Evolutionary conservation across 1,139 yeast species (phyloP).

Genomic region (Sugiyamaella castrensis): DNA sequence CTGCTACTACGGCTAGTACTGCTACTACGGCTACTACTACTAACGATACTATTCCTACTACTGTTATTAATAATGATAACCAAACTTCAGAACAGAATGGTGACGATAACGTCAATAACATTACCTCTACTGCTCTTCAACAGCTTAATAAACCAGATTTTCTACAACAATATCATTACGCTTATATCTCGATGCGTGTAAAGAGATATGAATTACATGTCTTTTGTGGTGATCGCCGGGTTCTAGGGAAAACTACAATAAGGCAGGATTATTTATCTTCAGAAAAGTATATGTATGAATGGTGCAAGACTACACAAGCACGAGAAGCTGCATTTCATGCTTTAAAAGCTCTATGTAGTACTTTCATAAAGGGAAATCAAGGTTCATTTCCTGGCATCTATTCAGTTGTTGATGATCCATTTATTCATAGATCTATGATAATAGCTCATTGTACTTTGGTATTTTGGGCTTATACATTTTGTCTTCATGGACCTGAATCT

Average conservation of each 20-base stretch:
- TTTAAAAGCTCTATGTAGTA: slow-evolving; percentile 13
- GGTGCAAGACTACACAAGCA: slow-evolving; percentile 30
- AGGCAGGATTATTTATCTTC: slow-evolving; percentile 51
- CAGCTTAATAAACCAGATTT: slow-evolving; percentile 3
- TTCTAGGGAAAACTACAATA: slow-evolving; percentile 72
- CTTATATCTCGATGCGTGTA: slow-evolving; percentile 6
- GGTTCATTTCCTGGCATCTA: slow-evolving; percentile 30
- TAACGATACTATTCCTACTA: not conserved
- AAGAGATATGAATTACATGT: slow-evolving; percentile 69
- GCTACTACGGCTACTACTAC: not conserved
- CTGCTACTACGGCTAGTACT: not conserved
- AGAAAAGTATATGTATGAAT: slow-evolving; percentile 29
- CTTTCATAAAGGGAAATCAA: slow-evolving; percentile 8
- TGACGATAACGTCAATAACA: not conserved
- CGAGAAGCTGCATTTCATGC: slow-evolving; percentile 31
- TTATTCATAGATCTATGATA: slow-evolving; percentile 52
- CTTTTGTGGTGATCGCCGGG: slow-evolving; percentile 74
- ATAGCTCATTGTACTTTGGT: slow-evolving; percentile 50
- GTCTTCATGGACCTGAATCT: slow-evolving; percentile 53
- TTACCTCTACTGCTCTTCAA: not conserved
- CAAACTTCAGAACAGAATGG: not conserved
- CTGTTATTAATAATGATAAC: not conserved
- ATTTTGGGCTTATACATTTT: slow-evolving; percentile 54
- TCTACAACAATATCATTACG: slow-evolving; percentile 6
- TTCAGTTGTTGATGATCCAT: slow-evolving; percentile 50